Base-by-base conservation (phyloP, 352 stramenopile species). In the Phytopythium mirpurense region DNA sequence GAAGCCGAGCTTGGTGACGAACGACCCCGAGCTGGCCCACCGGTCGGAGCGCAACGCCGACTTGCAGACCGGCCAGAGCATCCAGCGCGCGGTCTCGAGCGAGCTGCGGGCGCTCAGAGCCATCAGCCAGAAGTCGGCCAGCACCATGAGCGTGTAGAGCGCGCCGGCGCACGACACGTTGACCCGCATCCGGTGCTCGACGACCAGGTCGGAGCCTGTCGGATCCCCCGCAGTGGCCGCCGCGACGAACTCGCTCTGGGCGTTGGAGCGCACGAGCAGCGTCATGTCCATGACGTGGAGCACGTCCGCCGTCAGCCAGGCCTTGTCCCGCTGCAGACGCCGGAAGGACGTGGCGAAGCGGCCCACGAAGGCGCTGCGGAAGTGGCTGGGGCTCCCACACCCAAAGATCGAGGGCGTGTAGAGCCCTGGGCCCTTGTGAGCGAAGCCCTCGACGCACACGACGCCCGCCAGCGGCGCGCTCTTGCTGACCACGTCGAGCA, bases 401-500 rank as follows among this genome's bases (percentile, higher is more conserved):
- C 71, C 71, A 49, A 65, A 78, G 29, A 72, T 57, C 21, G 53
- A 51, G 5, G 63, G 19, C 35, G 47, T 64, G 49, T 78, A 66
- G 19, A 26, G 29, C 2, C 60, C 63, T 3, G 54, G 19, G 5
- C 63, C 68, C 29, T 54, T 65, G 10, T 23, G 54, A 6, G 51
- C 54, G 34, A 88, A 78, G 5, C 65, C 74, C 45, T 83, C 72
- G 36, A 84, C 70, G 41, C 77, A 88, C 5, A 75, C 62, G 26
- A 78, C 57, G 1, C 48, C 49, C 1, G 56, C 72, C 7, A 81
- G 53, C 7, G 74, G 77, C 1, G 60, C 59, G 34, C 77, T 84
- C 53, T 70, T 71, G 63, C 70, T 74, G 58, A 88, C 76, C 29
- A 88, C 72, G n/a, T 71, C 54, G 0, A 88, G 54, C 4, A 88